Conservation (phyloP, 1,139 yeast species). For the Hyphopichia buzzinii region DNA sequence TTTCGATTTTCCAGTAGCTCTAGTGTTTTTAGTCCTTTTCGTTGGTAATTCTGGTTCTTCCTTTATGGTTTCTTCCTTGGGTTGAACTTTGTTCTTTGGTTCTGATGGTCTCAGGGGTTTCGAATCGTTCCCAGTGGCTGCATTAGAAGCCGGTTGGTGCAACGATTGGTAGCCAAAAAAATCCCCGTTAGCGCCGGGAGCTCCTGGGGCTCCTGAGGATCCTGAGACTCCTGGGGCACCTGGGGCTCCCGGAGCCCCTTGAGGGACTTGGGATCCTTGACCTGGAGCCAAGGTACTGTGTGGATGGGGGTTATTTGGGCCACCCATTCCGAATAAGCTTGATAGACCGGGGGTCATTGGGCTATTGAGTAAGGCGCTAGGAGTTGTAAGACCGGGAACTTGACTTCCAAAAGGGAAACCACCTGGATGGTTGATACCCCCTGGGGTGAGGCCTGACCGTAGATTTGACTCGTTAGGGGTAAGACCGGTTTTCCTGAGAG, state of each 20-base stretch:
- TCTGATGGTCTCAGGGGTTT: background rate
- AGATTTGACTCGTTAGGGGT: conserved; percentile 70
- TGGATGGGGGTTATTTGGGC: background rate
- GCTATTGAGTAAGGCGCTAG: conserved; percentile 39
- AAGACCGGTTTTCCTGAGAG: conserved; percentile 52
- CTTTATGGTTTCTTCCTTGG: conserved; percentile 2
- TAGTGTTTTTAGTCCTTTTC: conserved; percentile 3
- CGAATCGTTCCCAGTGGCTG: background rate
- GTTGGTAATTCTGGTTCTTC: conserved; percentile 1
- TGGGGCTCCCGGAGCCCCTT: no score
- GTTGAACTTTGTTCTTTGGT: background rate
- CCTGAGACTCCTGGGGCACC: no score
- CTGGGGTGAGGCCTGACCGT: conserved; percentile 63
- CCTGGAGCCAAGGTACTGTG: no score
- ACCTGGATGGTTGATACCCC: conserved; percentile 23
- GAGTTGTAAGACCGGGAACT: conserved; percentile 44
- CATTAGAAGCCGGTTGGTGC: background rate
- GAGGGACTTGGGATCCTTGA: no score
- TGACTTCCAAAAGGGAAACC: conserved; percentile 35
- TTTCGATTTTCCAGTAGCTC: conserved; percentile 5
- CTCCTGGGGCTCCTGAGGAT: background rate
- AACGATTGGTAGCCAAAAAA: background rate
- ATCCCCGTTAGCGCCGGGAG: background rate
- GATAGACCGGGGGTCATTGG: conserved; percentile 51
- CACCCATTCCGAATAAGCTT: conserved; percentile 33